Evolutionary conservation across 1,284 basidiomycete species (phyloP), one percentile per base, ranked within the genome.

Genomic region (Ganoderma meredithae): DNA sequence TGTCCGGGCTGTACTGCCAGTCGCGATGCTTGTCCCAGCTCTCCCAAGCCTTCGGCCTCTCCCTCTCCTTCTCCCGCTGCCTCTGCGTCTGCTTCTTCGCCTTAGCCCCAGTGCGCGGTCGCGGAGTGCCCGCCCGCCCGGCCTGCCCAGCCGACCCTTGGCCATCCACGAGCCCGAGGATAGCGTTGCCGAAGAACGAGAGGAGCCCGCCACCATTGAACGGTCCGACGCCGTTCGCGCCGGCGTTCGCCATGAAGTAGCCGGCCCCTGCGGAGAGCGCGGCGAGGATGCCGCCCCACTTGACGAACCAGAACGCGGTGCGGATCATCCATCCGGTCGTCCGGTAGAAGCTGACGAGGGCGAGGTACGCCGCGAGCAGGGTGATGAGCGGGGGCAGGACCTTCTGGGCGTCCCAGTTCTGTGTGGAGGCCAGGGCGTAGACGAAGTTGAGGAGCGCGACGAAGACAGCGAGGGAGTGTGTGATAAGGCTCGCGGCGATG

Each of bases 291-390:
- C 82, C 79, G 27, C 89, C 90, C 92, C 92, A 94, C 78, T 95
- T 95, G 72, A 90, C 76, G 75, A 93, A 84, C 82, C 86, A 92
- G 73, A 93, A 77, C 17, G 79, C 81, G 41, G 86, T 88, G 68
- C 90, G 85, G 71, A 94, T 78, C 74, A 91, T 84, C 89, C 90
- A 94, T 25, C 84, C 85, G 17, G 92, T 89, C 5, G 93, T 93
- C 65, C 91, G 88, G 79, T 93, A 92, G 66, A 93, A 78, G 75
- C 88, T 92, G 66, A 88, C 71, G 25, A 94, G 83, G 2, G 91
- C 91, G 71, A 93, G 83, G 78, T 94, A 95, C 12, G 90, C 90
- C 3, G 85, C 84, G 63, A 94, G 79, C 39, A 94, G 76, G 64
- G 86, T 90, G 74, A 95, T 87, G 75, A 94, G 79, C 0, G 93